These are phyloP conservation scores for Agapanthus africanus DNA, from an alignment of 106 monocot species.

Conservation along the genomic window DNA sequence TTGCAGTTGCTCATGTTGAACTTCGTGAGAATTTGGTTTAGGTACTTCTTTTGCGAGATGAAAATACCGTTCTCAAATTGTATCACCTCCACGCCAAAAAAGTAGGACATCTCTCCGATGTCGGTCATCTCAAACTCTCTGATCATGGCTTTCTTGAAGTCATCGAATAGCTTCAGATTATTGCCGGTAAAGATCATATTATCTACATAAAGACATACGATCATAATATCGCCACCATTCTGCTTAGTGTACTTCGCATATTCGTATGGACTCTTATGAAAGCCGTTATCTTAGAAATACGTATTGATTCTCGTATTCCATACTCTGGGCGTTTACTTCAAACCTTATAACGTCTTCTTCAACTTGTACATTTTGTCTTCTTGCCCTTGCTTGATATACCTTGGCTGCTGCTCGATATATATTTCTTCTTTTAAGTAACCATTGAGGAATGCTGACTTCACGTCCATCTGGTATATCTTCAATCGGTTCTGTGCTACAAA, in stretches of 20 bases:
- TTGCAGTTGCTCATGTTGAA: conserved; percentile 19
- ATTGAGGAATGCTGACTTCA: not conserved
- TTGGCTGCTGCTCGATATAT: not conserved
- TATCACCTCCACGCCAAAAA: conserved; percentile 11
- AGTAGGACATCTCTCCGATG: conserved; percentile 15
- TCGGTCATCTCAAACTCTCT: conserved; percentile 19
- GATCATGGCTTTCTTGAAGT: conserved; percentile 19
- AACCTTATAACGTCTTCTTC: not conserved
- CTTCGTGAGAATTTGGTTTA: conserved; percentile 14
- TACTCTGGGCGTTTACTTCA: not conserved
- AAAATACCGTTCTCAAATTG: conserved; percentile 16
- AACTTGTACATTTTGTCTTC: not conserved
- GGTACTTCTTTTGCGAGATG: conserved; percentile 15
- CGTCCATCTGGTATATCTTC: not conserved
- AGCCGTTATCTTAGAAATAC: not conserved
- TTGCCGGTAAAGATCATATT: conserved; percentile 18
- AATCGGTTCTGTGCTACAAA: not conserved
- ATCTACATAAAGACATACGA: conserved; percentile 18
- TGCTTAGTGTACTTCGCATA: not conserved
- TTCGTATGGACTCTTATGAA: not conserved
- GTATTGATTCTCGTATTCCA: not conserved
- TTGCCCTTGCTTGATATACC: not conserved
- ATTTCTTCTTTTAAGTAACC: conserved; percentile 1
- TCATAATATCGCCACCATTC: not conserved
- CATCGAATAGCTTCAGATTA: conserved; percentile 1